Evolutionary conservation across 441 rosid genomes (phyloP), one percentile per base, ranked within the genome.

Genomic region (Pelargonium myrrhifolium): DNA sequence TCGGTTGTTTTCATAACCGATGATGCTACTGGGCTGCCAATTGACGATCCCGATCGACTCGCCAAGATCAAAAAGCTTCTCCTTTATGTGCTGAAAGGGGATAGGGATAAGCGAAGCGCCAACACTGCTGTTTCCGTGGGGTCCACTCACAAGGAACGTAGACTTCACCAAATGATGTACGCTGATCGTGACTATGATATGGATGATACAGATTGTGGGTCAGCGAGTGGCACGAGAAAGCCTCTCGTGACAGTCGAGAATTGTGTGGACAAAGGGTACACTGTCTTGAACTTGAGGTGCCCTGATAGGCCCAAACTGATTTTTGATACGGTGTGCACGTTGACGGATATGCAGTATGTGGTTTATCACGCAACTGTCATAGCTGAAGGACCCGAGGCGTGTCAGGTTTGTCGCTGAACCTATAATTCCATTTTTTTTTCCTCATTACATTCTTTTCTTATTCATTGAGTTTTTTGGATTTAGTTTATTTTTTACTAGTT

Each of bases 81-180:
- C 66, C 77, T 87, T 5, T 87, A 72, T 64, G 87, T 89, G 51
- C 83, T 89, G 11, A 85, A 76, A 72, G 93, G 87, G 22, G 77
- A 86, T 70, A 76, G 87, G 75, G 96, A 86, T 72, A 84, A 69
- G 80, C 80, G 73, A 65, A 77, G 83, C 55, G 93, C 93, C 9
- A 89, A 87, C 56, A 83, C 91, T 0, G 88, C 89, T 66, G 88
- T 89, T n/a, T 84, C 90, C 3, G 82, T 83, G 31, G 89, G 87
- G 37, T 86, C 85, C 18, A 89, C 91, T 49, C 96, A 89, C 45
- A 89, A 78, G 72, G 89, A 84, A 21, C 75, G 96, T 72, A 82
- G 96, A 79, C 81, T 89, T 68, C 96, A 89, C 62, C 96, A 89
- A 74, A 80, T 89, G 93, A 89, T 89, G 96, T 89, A 89, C 18